Evolutionary conservation across 2,329 filamentous ascomycete species (phyloP).

Genomic region (Westerdykella aurantiaca): DNA sequence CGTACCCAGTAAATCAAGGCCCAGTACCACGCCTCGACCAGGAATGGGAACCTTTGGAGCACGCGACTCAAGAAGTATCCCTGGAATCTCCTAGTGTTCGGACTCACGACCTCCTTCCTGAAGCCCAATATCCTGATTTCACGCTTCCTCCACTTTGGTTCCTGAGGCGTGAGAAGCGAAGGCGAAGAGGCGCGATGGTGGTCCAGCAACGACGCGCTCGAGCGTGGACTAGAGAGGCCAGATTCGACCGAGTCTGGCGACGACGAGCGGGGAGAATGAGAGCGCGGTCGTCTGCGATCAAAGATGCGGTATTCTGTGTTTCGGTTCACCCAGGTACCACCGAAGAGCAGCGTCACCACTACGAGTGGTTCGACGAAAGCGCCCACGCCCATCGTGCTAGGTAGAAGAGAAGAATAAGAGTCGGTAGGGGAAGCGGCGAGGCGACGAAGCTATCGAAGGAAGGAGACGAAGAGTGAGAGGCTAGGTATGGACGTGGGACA

Average conservation of each 20-base stretch:
- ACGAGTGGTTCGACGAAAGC: slow-evolving; percentile 57
- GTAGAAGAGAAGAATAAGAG: not conserved
- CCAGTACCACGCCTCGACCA: slow-evolving; percentile 74
- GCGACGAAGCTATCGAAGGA: not conserved
- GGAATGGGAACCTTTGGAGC: slow-evolving; percentile 62
- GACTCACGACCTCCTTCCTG: slow-evolving; percentile 48
- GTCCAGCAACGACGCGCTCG: slow-evolving; percentile 30
- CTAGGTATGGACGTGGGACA: too few relatives aligned
- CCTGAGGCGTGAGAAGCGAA: slow-evolving; percentile 38
- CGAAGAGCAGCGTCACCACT: slow-evolving; percentile 54
- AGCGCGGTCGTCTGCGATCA: slow-evolving; percentile 18
- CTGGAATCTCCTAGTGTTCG: slow-evolving; percentile 57
- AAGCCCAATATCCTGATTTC: slow-evolving; percentile 44
- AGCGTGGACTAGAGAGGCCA: slow-evolving; percentile 34
- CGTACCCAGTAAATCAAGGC: slow-evolving; percentile 70
- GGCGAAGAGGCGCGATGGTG: slow-evolving; percentile 32
- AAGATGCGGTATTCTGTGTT: slow-evolving; percentile 38
- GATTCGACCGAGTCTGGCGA: slow-evolving; percentile 40
- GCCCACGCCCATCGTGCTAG: slow-evolving; percentile 48
- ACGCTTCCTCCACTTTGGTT: slow-evolving; percentile 48
- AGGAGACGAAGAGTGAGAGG: not conserved
- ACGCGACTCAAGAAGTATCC: slow-evolving; percentile 58
- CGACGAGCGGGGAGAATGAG: slow-evolving; percentile 23
- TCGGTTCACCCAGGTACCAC: slow-evolving; percentile 59
- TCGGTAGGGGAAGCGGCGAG: not conserved